A percentile compares a stretch with the other conserved stretches of the same genome.
Conservation (phyloP, 169 alveolate species). For the Plasmodium relictum region DNA sequence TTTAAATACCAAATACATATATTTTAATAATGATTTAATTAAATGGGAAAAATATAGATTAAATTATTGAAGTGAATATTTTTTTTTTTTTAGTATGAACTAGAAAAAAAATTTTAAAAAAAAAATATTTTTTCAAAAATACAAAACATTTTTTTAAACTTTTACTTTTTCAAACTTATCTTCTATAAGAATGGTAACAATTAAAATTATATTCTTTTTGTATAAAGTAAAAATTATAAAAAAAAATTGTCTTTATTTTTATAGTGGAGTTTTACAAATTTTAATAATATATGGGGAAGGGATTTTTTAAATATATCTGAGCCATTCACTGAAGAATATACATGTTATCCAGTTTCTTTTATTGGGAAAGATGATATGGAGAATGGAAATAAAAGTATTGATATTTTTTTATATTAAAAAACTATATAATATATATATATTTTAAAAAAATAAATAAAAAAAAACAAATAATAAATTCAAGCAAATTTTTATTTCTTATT, state of each 20-base stretch:
- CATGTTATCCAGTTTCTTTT: conserved; percentile 90
- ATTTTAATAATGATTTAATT: background rate
- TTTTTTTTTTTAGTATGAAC: background rate
- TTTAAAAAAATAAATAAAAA: background rate
- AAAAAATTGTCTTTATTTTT: conserved; percentile 26
- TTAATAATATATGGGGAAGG: conserved; percentile 52
- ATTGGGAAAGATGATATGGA: conserved; percentile 90
- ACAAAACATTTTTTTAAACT: background rate
- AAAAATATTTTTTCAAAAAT: too few species aligned
- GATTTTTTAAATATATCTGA: conserved; percentile 66
- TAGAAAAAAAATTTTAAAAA: background rate
- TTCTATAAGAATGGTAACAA: conserved; percentile 54
- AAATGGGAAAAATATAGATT: background rate
- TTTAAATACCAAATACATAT: background rate
- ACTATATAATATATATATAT: conserved; percentile 3
- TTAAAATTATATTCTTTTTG: background rate
- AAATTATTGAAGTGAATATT: background rate
- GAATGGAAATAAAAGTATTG: conserved; percentile 87
- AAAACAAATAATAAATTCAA: too few species aligned
- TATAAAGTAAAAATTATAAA: background rate
- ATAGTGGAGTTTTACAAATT: conserved; percentile 76
- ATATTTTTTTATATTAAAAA: background rate
- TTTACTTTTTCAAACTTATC: background rate
- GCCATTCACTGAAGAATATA: conserved; percentile 83
- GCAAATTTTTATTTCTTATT: too few species aligned